Conservation (phyloP, 2,329 filamentous ascomycete species). For the Metarhizium album region DNA sequence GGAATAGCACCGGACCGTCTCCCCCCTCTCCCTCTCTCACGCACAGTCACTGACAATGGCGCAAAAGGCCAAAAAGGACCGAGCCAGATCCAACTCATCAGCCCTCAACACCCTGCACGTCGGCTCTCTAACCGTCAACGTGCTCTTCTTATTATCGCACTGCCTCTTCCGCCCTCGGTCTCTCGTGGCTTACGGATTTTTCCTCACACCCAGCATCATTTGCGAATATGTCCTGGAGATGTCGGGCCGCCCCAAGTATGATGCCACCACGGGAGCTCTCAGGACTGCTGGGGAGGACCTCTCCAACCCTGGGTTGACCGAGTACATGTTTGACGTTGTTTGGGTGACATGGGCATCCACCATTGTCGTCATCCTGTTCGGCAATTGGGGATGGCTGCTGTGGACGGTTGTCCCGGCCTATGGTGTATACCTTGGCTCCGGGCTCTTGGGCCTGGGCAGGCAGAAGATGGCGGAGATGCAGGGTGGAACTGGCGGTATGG, state of each 20-base stretch:
- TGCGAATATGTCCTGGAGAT: slow-evolving; percentile 82
- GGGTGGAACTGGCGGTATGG: slow-evolving; percentile 20
- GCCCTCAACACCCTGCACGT: slow-evolving; percentile 75
- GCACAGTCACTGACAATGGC: slow-evolving; percentile 32
- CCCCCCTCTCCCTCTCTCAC: background rate
- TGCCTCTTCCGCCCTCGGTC: slow-evolving; percentile 55
- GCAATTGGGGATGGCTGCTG: slow-evolving; percentile 61
- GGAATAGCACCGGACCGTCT: background rate
- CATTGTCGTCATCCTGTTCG: slow-evolving; percentile 61
- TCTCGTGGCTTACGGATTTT: slow-evolving; percentile 55
- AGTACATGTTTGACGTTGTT: slow-evolving; percentile 95
- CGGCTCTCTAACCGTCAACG: slow-evolving; percentile 61
- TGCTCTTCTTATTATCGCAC: slow-evolving; percentile 62
- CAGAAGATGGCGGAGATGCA: slow-evolving; percentile 40
- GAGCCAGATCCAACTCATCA: slow-evolving; percentile 66
- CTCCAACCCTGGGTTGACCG: slow-evolving; percentile 75
- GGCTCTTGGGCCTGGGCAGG: slow-evolving; percentile 42
- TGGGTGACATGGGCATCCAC: slow-evolving; percentile 87
- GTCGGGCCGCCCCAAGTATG: slow-evolving; percentile 68
- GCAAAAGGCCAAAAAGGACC: slow-evolving; percentile 53
- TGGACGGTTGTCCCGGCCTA: slow-evolving; percentile 46
- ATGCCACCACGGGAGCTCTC: slow-evolving; percentile 52
- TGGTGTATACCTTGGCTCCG: slow-evolving; percentile 41
- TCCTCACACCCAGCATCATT: slow-evolving; percentile 63
- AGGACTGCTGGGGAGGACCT: slow-evolving; percentile 78